These are phyloP conservation scores for Periglandula ipomoeae DNA, from an alignment of 2,329 filamentous ascomycete species.

Conservation along the genomic window DNA sequence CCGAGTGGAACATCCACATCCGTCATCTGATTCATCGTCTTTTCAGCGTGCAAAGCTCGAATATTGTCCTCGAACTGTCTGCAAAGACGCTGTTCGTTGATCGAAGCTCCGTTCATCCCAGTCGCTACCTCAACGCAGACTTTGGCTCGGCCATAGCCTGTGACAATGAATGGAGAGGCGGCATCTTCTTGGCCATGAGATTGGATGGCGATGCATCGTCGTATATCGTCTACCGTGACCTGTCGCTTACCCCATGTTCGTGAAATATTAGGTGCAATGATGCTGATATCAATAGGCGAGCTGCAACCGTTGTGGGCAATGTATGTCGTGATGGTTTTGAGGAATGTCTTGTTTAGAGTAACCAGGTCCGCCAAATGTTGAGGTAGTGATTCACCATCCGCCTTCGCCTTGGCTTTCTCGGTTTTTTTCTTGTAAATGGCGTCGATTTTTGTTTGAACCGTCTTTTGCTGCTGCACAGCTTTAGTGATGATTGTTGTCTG, in stretches of 20 bases:
- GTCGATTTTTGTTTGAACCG: constrained; percentile 29
- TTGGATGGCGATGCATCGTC: constrained; percentile 57
- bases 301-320: constrained; percentile 57
- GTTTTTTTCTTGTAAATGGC: constrained; percentile 14
- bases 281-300: constrained; percentile 53
- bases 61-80: constrained; percentile 45
- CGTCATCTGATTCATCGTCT: constrained; percentile 19
- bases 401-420: constrained; percentile 22
- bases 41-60: constrained; percentile 31
- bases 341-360: constrained; percentile 55
- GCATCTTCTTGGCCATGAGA: constrained; percentile 20
- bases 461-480: constrained; percentile 19
- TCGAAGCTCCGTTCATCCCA: constrained; percentile 23
- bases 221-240: constrained; percentile 57
- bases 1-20: constrained; percentile 40
- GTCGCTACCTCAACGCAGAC: constrained; percentile 50
- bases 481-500: constrained; percentile 22
- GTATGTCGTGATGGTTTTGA: constrained; percentile 60
- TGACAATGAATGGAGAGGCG: constrained; percentile 32
- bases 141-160: constrained; percentile 44
- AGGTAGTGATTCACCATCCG: constrained; percentile 29
- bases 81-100: constrained; percentile 45
- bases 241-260: constrained; percentile 64
- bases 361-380: constrained; percentile 50
- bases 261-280: constrained; percentile 53